Conservation (phyloP, 331 rosid genomes). For the Quercus lobata region DNA sequence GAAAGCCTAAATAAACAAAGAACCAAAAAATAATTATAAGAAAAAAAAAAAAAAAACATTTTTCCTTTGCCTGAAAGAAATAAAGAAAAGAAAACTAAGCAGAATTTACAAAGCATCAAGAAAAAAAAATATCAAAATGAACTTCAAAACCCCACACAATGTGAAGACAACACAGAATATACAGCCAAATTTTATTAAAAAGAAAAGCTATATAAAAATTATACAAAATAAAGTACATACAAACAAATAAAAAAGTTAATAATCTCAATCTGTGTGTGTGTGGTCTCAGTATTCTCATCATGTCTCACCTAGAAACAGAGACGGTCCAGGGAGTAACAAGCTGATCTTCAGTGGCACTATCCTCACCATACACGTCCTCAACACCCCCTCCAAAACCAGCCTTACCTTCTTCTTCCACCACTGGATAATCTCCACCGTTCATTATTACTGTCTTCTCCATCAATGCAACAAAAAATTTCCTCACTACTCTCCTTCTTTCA, state of each 20-base stretch:
- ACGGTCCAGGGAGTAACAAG: conserved; percentile 88
- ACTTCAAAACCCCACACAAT: background rate
- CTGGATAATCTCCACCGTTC: conserved; percentile 36
- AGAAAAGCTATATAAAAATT: background rate
- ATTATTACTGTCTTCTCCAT: conserved; percentile 46
- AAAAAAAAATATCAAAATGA: background rate
- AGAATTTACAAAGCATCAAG: background rate
- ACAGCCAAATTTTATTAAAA: background rate
- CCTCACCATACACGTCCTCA: conserved; percentile 69
- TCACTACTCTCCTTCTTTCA: conserved; percentile 9
- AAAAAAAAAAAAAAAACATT: background rate
- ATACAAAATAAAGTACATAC: background rate
- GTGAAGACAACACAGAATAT: background rate
- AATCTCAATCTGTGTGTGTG: background rate
- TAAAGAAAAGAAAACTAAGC: background rate
- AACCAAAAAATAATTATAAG: background rate
- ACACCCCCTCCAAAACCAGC: conserved; percentile 52
- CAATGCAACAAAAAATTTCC: conserved; percentile 18
- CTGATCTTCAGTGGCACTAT: conserved; percentile 78
- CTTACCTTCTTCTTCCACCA: conserved; percentile 13
- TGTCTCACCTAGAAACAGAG: conserved; percentile 78
- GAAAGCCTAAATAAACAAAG: background rate
- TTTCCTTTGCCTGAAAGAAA: background rate
- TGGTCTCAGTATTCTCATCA: background rate
- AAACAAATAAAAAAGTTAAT: background rate